Conservation (phyloP, 2,329 filamentous ascomycete species). For the Exophiala spinifera region DNA sequence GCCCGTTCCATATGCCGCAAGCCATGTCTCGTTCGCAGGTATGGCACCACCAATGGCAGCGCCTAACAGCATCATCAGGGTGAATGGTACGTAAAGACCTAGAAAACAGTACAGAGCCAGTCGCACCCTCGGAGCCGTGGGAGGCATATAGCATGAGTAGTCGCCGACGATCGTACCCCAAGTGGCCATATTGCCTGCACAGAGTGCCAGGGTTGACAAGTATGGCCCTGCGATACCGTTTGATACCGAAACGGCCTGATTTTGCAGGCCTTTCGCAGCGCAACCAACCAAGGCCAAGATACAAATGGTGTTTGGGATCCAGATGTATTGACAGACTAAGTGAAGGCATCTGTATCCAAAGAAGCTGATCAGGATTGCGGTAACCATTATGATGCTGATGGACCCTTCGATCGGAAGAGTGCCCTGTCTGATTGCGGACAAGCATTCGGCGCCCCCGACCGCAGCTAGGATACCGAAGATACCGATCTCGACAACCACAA, state of each 20-base stretch:
- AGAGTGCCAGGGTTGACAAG: conserved; percentile 4
- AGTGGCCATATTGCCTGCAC: conserved; percentile 9
- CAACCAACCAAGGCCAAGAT: conserved; percentile 26
- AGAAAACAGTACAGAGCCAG: conserved; percentile 25
- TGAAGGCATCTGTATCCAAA: conserved; percentile 6
- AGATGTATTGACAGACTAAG: conserved; percentile 7
- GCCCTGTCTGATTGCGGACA: conserved; percentile 4
- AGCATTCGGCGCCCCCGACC: conserved; percentile 7
- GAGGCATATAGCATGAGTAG: conserved; percentile 11
- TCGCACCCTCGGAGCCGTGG: background rate
- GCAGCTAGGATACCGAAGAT: conserved; percentile 7
- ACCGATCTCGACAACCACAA: conserved; percentile 7
- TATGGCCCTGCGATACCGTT: conserved; percentile 37
- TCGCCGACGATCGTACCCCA: conserved; percentile 9
- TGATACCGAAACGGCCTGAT: conserved; percentile 19
- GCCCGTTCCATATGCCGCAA: conserved; percentile 51
- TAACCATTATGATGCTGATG: conserved; percentile 8
- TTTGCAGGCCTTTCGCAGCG: conserved; percentile 21
- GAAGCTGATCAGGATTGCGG: conserved; percentile 6
- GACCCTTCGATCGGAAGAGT: conserved; percentile 5
- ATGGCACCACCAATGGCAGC: conserved; percentile 63
- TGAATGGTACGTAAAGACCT: conserved; percentile 55
- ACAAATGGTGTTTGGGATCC: conserved; percentile 25
- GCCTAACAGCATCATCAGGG: conserved; percentile 61
- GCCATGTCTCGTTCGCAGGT: conserved; percentile 46